phyloP scores from a whole-genome alignment of 306 rosid species.

The Acacia melanoxylon region DNA sequence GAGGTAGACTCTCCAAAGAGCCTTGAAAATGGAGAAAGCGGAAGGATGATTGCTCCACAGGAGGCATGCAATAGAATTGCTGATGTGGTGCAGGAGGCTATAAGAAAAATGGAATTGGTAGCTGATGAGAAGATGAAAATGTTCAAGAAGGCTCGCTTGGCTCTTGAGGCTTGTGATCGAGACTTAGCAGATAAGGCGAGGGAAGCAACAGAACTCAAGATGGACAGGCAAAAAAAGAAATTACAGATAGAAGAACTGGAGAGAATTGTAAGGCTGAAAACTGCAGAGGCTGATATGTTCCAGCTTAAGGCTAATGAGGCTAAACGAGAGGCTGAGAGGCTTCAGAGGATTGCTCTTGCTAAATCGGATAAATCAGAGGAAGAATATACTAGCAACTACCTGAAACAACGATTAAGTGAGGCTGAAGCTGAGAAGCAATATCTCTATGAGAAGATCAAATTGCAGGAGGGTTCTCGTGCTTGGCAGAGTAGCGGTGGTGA shows the following conservation, averaged over 20 bases:
- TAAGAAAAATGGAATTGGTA: conserved; percentile 95
- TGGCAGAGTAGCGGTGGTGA: conserved; percentile 74
- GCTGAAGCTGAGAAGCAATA: conserved; percentile 98
- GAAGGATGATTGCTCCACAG: conserved; percentile 86
- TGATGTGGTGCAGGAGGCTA: conserved; percentile 95
- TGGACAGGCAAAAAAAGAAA: conserved; percentile 86
- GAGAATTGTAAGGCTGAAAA: conserved; percentile 93
- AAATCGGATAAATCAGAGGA: conserved; percentile 97
- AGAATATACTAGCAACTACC: conserved; percentile 87
- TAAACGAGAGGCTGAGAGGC: conserved; percentile 90
- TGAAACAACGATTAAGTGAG: conserved; percentile 83
- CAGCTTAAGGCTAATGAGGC: conserved; percentile 94
- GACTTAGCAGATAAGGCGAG: conserved; percentile 87
- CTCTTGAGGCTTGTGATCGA: conserved; percentile 82
- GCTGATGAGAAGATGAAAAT: conserved; percentile 98
- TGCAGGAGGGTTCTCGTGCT: conserved; percentile 87
- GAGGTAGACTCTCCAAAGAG: conserved; percentile 72
- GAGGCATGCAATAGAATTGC: conserved; percentile 94
- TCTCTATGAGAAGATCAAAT: conserved; percentile 91
- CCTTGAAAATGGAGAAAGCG: conserved; percentile 86
- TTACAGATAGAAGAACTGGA: conserved; percentile 85
- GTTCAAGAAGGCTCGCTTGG: conserved; percentile 89
- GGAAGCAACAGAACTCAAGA: conserved; percentile 81
- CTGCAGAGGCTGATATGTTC: conserved; percentile 97
- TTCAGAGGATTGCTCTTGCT: conserved; percentile 89